Percentiles rank a stretch among this genome's conserved stretches.
Evolutionary conservation across 371 early-diverging fungal genomes (phyloP).

Genomic region (Dichotomocladium elegans): DNA sequence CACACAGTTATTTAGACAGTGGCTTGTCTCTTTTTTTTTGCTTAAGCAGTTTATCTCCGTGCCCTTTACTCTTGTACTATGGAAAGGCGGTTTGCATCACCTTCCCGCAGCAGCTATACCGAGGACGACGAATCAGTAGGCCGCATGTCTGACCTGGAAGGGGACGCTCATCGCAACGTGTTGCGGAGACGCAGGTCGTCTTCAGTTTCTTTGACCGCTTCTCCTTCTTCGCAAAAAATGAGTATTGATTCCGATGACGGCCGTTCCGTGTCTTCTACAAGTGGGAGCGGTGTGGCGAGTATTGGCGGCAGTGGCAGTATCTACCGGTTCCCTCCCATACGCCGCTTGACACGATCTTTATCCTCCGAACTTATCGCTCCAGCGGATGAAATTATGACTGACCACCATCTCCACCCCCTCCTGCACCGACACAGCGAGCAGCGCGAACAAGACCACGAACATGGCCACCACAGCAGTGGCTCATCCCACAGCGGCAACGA

Average conservation of each 20-base stretch:
- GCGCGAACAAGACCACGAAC: too few species aligned
- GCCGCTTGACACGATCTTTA: conserved; percentile 6
- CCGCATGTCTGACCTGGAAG: conserved; percentile 29
- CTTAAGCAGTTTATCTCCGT: neutral
- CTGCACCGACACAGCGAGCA: neutral
- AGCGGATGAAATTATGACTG: neutral
- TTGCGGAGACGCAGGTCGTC: conserved; percentile 12
- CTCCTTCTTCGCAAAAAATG: conserved; percentile 37
- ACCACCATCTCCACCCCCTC: neutral
- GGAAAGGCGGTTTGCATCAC: neutral
- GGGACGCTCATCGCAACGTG: neutral
- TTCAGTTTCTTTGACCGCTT: conserved; percentile 16
- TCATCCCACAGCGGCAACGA: neutral
- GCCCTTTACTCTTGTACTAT: neutral
- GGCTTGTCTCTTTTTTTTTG: neutral
- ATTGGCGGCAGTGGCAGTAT: neutral
- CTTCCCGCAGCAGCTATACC: conserved; percentile 2
- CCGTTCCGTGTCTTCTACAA: conserved; percentile 21
- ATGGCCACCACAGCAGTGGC: too few species aligned
- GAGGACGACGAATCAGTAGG: conserved; percentile 25
- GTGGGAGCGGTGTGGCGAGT: neutral
- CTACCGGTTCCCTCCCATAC: neutral
- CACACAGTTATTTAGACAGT: neutral
- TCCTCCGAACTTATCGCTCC: conserved; percentile 4
- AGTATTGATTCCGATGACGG: conserved; percentile 40